Conservation (phyloP, 768 basidiomycete species). For the Guyanaporus albipodus region DNA sequence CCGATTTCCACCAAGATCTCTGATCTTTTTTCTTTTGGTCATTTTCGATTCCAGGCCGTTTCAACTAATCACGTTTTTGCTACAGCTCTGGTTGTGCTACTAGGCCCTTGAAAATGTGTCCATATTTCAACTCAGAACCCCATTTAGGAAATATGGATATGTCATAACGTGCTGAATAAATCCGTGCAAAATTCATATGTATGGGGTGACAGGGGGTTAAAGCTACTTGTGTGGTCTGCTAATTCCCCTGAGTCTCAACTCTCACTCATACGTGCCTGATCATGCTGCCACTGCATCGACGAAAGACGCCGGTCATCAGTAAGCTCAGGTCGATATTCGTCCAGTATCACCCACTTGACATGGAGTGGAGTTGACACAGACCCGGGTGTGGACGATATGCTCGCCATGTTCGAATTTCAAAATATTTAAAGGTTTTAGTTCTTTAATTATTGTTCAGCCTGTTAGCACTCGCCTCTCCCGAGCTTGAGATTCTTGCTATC, state of each 20-base stretch:
- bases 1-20: slow-evolving; percentile 69
- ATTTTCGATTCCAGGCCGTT: background rate
- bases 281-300: slow-evolving; percentile 17
- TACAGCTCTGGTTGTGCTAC: too few species aligned
- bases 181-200: too few species aligned
- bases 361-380: slow-evolving; percentile 70
- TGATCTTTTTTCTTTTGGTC: slow-evolving; percentile 34
- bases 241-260: too few species aligned
- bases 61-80: slow-evolving; percentile 6
- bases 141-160: background rate
- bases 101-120: too few species aligned
- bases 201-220: too few species aligned
- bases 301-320: slow-evolving; percentile 65
- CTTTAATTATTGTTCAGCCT: slow-evolving; percentile 42
- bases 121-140: too few species aligned
- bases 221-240: too few species aligned
- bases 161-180: too few species aligned
- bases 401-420: slow-evolving; percentile 60
- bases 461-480: slow-evolving; percentile 77
- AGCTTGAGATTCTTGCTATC: slow-evolving; percentile 74
- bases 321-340: slow-evolving; percentile 21
- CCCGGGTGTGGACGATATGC: slow-evolving; percentile 78
- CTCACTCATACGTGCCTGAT: too few species aligned
- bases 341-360: slow-evolving; percentile 1
- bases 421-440: background rate